Percentiles rank a stretch among this genome's conserved stretches.
These are phyloP conservation scores for Ascosphaera pollenicola DNA, from an alignment of 2,329 filamentous ascomycete genomes.

Conservation along the genomic window DNA sequence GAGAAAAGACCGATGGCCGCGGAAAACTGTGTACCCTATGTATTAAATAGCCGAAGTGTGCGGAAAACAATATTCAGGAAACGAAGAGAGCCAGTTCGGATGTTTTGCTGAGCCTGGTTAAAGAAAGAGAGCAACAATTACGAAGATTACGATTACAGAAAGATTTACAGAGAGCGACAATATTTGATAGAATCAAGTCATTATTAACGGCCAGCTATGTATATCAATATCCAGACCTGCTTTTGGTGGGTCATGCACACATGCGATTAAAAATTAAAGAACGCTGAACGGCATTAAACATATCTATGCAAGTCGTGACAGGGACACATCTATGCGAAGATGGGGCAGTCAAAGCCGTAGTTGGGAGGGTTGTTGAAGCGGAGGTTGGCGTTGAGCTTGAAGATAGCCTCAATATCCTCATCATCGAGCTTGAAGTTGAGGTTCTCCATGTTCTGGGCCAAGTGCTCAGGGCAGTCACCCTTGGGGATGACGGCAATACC, in stretches of 20 bases:
- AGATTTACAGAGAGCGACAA: too few species aligned
- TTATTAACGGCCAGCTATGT: too few species aligned
- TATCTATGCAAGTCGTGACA: not conserved
- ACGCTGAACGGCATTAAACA: not conserved
- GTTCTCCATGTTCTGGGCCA: constrained; percentile 46
- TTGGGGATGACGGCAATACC: constrained; percentile 67
- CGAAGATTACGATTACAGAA: too few species aligned
- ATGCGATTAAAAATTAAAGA: not conserved
- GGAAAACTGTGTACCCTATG: too few species aligned
- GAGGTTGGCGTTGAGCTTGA: constrained; percentile 39
- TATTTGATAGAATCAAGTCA: too few species aligned
- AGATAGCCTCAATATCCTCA: constrained; percentile 45
- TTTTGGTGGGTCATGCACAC: not conserved
- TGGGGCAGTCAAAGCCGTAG: constrained; percentile 27
- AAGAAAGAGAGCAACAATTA: too few species aligned
- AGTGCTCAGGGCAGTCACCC: constrained; percentile 34
- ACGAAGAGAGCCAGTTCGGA: too few species aligned
- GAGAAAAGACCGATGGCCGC: too few species aligned
- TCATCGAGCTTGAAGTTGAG: constrained; percentile 42
- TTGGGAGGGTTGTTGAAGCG: constrained; percentile 59
- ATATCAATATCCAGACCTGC: not conserved
- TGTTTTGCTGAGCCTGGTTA: too few species aligned
- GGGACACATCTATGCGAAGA: constrained; percentile 25
- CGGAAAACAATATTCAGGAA: too few species aligned
- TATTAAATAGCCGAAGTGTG: too few species aligned